Base-by-base conservation (phyloP, 1,284 basidiomycete genomes). In the Apiotrichum sp. region DNA sequence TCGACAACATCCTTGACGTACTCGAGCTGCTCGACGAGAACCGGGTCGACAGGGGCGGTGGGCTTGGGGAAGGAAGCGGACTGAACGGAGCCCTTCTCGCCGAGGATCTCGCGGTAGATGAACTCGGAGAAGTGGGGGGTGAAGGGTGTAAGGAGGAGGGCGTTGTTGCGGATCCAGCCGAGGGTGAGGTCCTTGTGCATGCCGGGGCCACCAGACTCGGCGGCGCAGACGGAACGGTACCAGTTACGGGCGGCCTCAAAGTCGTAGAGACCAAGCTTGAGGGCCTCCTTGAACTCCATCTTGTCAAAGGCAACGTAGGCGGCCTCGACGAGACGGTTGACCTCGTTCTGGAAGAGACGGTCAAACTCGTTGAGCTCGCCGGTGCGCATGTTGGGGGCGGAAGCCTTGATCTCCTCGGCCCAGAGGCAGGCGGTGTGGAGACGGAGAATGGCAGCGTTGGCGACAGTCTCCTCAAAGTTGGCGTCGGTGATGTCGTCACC, bases 251-350 rank as follows among this genome's bases (percentile, higher is more conserved):
- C 82, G 44, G 84, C 87, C 74, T 97, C 92, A 64, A 96, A 83
- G 72, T 98, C 93, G 80, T 95, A 99, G 79, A 98, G 96, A 51
- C 93, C 95, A 61, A 83, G 86, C 78, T 98, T 97, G 64, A 97
- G 78, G 3, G 93, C 93, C 62, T 95, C 92, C 78, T 97, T 98
- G 85, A 90, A 98, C 72, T 91, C 85, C 63, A 87, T 89, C 34
- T 81, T 79, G 48, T 87, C 85, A 70, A 88, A 96, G 64, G 86
- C 84, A 32, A 79, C 77, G 74, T 93, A 85, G 11, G 92, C 88
- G 65, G 84, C 81, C 68, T 85, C 85, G 72, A 91, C 87, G 61
- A 93, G 79, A 59, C 87, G 83, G 73, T 93, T 87, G 75, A 97
- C 85, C 76, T 98, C 95, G 62, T 93, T 84, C 76, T 90, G 88